phyloP scores from a whole-genome alignment of 768 basidiomycete species.

The Naematelia encephala region DNA sequence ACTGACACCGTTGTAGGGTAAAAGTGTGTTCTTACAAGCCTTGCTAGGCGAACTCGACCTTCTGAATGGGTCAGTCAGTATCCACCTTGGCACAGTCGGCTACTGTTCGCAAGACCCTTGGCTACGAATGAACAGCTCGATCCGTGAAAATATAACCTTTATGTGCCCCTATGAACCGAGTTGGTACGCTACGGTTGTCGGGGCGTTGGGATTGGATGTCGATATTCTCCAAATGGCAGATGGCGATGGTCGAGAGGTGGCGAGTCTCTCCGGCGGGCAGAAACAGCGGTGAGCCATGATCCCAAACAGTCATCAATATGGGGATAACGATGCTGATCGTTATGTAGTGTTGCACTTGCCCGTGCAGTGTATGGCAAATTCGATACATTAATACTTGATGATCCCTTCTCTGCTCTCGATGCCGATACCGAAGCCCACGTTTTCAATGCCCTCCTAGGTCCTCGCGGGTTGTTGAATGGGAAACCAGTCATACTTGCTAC shows the following conservation, averaged over 20 bases:
- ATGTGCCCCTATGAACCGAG: conserved; percentile 7
- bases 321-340: background rate
- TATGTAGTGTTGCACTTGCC: conserved; percentile 22
- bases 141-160: conserved; percentile 21
- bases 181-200: conserved; percentile 21
- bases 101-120: conserved; percentile 24
- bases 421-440: conserved; percentile 29
- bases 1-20: conserved; percentile 14
- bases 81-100: conserved; percentile 13
- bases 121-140: conserved; percentile 9
- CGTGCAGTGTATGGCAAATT: conserved; percentile 26
- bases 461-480: conserved; percentile 14
- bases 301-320: too few species aligned
- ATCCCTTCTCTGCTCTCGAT: conserved; percentile 35
- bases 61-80: conserved; percentile 5
- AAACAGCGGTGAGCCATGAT: conserved; percentile 26
- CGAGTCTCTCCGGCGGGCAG: conserved; percentile 20
- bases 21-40: conserved; percentile 19
- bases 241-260: conserved; percentile 11
- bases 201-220: conserved; percentile 11
- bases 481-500: conserved; percentile 26
- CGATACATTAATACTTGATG: conserved; percentile 28
- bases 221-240: conserved; percentile 6
- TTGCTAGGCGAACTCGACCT: conserved; percentile 22
- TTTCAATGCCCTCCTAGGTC: conserved; percentile 25